Evolutionary conservation across 2,329 filamentous ascomycete species (phyloP).

Genomic region (Fusarium penzigii): DNA sequence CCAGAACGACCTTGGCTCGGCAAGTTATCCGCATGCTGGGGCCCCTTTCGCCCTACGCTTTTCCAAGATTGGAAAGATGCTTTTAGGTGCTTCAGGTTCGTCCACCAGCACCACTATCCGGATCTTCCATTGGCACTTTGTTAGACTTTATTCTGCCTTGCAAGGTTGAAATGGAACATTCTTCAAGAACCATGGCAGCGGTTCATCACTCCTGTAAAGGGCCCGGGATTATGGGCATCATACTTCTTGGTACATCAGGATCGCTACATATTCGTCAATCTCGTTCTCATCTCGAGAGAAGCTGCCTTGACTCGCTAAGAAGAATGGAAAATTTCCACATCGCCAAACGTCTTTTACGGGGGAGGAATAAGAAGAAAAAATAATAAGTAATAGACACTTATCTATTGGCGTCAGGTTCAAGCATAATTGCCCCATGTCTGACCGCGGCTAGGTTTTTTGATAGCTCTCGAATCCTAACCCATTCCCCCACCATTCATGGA

Average conservation of each 20-base stretch:
- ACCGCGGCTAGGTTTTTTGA: not conserved
- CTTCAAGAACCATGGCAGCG: too few species aligned
- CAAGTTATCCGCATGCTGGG: not conserved
- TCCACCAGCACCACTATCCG: too few species aligned
- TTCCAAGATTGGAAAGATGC: not conserved
- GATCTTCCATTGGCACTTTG: too few species aligned
- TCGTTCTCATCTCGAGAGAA: not conserved
- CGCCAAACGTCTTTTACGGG: too few species aligned
- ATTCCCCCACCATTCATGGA: not conserved
- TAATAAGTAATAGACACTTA: not conserved
- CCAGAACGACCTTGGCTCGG: not conserved
- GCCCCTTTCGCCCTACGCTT: not conserved
- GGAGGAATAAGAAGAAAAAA: too few species aligned
- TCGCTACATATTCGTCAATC: constrained; percentile 1
- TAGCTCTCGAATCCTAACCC: not conserved
- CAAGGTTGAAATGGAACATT: too few species aligned
- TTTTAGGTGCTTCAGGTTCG: not conserved
- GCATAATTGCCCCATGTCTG: not conserved
- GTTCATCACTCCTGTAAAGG: not conserved
- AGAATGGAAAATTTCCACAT: not conserved
- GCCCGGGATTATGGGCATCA: not conserved
- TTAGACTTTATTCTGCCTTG: too few species aligned
- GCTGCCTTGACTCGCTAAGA: too few species aligned
- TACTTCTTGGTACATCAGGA: not conserved
- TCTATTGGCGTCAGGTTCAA: not conserved